Conservation (phyloP, 805 yeast species). For the Blastobotrys attinorum region DNA sequence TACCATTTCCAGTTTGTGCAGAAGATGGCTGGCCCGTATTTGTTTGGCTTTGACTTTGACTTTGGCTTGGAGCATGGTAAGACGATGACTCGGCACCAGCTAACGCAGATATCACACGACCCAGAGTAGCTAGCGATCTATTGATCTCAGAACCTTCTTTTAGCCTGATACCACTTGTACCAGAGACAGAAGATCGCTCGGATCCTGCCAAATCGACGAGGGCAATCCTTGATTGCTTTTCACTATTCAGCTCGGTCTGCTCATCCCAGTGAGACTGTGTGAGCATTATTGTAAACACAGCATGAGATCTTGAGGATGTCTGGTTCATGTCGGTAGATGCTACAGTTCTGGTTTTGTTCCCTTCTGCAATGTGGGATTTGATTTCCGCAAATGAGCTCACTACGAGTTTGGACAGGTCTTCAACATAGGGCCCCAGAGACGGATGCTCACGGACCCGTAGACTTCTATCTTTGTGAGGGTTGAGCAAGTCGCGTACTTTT, state of each 20-base stretch:
- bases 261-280: constrained; percentile 38
- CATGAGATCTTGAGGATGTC: constrained; percentile 61
- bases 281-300: constrained; percentile 49
- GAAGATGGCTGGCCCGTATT: no score
- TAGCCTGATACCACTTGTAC: constrained; percentile 31
- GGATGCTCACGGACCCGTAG: constrained; percentile 53
- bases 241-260: constrained; percentile 23
- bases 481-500: constrained; percentile 49
- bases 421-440: constrained; percentile 55
- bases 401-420: constrained; percentile 40
- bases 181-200: constrained; percentile 49
- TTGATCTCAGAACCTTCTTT: constrained; percentile 60
- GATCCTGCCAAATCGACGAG: constrained; percentile 70
- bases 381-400: constrained; percentile 40
- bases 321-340: constrained; percentile 60
- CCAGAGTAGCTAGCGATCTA: constrained; percentile 59
- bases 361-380: constrained; percentile 34
- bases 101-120: constrained; percentile 44
- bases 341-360: constrained; percentile 46
- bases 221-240: constrained; percentile 46
- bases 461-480: constrained; percentile 11
- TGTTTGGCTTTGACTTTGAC: no score
- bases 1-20: no score
- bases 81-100: no score
- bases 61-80: no score